Evolutionary conservation across 208 protist genomes (phyloP).

Genomic region (Leishmania aethiopica): DNA sequence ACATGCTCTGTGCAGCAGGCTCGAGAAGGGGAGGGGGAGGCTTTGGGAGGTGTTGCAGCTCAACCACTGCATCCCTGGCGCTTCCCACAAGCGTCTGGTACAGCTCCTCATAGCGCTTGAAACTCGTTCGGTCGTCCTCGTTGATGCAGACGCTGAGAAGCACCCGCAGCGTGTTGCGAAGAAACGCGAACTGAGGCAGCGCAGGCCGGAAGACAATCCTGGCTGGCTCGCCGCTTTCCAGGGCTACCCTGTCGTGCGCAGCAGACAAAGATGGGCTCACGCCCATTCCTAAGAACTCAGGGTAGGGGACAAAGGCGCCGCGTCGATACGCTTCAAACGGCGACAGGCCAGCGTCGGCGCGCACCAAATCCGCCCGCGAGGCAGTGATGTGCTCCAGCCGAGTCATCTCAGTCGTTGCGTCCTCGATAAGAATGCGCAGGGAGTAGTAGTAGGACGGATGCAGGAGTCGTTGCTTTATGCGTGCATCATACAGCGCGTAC

Average conservation of each 20-base stretch:
- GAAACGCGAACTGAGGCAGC: constrained; percentile 63
- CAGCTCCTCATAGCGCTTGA: constrained; percentile 51
- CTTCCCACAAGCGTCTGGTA: constrained; percentile 48
- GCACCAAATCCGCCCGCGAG: constrained; percentile 2
- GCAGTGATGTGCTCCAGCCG: constrained; percentile 46
- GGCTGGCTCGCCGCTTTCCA: constrained; percentile 14
- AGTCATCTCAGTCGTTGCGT: constrained; percentile 57
- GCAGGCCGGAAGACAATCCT: constrained; percentile 75
- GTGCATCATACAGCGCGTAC: constrained; percentile 69
- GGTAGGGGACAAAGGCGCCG: constrained; percentile 19
- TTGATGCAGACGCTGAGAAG: constrained; percentile 70
- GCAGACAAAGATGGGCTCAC: neutral
- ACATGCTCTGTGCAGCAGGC: neutral
- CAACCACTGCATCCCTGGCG: constrained; percentile 37
- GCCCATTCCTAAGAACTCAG: constrained; percentile 6
- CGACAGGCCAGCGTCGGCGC: constrained; percentile 19
- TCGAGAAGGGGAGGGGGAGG: constrained; percentile 14
- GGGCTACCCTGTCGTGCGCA: constrained; percentile 6
- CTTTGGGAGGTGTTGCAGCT: constrained; percentile 48
- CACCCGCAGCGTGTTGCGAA: constrained; percentile 55
- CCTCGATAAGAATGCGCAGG: constrained; percentile 51
- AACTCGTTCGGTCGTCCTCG: constrained; percentile 71
- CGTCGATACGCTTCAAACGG: constrained; percentile 36
- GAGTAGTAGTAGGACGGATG: constrained; percentile 63
- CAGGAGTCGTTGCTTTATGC: constrained; percentile 54